Evolutionary conservation across 768 basidiomycete genomes (phyloP).

Genomic region (Trametes sanguinea): DNA sequence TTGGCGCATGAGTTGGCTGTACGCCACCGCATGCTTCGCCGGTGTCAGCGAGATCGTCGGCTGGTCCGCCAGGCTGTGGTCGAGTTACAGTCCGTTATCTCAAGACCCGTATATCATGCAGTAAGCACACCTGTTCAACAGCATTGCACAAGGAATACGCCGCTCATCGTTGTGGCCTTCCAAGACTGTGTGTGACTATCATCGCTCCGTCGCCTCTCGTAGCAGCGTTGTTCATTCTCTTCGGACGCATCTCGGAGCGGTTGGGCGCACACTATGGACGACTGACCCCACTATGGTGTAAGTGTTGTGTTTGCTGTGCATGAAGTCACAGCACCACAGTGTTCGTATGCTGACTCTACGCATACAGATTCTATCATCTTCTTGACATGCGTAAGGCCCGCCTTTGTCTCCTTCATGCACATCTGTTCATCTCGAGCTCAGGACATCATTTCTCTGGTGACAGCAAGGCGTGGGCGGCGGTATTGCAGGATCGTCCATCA

Average conservation of each 20-base stretch:
- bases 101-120: constrained; percentile 44
- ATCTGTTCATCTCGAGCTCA: constrained; percentile 4
- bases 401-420: not conserved
- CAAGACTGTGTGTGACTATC: constrained; percentile 51
- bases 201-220: constrained; percentile 57
- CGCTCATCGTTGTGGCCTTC: not conserved
- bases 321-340: not conserved
- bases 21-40: constrained; percentile 35
- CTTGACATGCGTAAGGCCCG: constrained; percentile 34
- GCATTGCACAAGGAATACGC: no score
- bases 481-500: constrained; percentile 38
- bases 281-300: constrained; percentile 38
- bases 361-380: constrained; percentile 46
- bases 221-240: constrained; percentile 60
- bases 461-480: constrained; percentile 71
- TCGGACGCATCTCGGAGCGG: constrained; percentile 48
- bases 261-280: constrained; percentile 50
- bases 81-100: constrained; percentile 28
- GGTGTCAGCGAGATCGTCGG: constrained; percentile 40
- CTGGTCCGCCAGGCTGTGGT: constrained; percentile 41
- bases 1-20: constrained; percentile 38
- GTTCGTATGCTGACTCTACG: not conserved
- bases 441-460: constrained; percentile 60
- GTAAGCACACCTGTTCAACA: constrained; percentile 22
- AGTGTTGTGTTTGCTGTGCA: not conserved